Conservation (phyloP, 2,329 filamentous ascomycete genomes). For the Arthroderma sp. region DNA sequence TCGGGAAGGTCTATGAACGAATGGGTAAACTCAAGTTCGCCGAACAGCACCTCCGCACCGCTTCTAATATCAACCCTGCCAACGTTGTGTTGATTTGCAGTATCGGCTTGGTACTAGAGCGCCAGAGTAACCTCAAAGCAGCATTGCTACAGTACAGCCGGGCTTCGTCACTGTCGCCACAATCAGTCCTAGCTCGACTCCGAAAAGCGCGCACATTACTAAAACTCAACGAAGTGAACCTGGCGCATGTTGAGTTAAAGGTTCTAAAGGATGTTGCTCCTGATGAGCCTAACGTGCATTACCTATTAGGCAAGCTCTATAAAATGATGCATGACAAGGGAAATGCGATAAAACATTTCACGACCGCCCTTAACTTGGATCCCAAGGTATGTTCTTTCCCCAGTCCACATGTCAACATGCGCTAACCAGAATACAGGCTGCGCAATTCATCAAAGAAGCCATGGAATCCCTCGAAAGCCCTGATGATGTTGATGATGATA, state of each 20-base stretch:
- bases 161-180: slow-evolving; percentile 70
- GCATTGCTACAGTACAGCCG: slow-evolving; percentile 72
- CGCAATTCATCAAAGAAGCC: slow-evolving; percentile 86
- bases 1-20: slow-evolving; percentile 72
- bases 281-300: slow-evolving; percentile 92
- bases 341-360: slow-evolving; percentile 83
- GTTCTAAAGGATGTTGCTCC: slow-evolving; percentile 84
- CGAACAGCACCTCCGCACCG: slow-evolving; percentile 79
- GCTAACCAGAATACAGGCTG: slow-evolving; percentile 48
- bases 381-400: slow-evolving; percentile 61
- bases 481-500: slow-evolving; percentile 46
- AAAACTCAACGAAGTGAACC: slow-evolving; percentile 55
- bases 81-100: slow-evolving; percentile 88
- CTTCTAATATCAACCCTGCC: slow-evolving; percentile 79
- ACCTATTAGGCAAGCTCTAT: slow-evolving; percentile 62
- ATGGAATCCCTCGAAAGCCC: slow-evolving; percentile 85
- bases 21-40: slow-evolving; percentile 85
- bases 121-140: slow-evolving; percentile 66
- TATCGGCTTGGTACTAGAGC: slow-evolving; percentile 81
- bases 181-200: slow-evolving; percentile 73
- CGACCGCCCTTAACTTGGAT: slow-evolving; percentile 86
- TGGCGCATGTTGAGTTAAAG: slow-evolving; percentile 70
- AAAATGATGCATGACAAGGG: slow-evolving; percentile 50
- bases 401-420: slow-evolving; percentile 9
- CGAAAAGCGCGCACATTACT: slow-evolving; percentile 84